phyloP scores from a whole-genome alignment of 306 rosid species.

The Malus orientalis region DNA sequence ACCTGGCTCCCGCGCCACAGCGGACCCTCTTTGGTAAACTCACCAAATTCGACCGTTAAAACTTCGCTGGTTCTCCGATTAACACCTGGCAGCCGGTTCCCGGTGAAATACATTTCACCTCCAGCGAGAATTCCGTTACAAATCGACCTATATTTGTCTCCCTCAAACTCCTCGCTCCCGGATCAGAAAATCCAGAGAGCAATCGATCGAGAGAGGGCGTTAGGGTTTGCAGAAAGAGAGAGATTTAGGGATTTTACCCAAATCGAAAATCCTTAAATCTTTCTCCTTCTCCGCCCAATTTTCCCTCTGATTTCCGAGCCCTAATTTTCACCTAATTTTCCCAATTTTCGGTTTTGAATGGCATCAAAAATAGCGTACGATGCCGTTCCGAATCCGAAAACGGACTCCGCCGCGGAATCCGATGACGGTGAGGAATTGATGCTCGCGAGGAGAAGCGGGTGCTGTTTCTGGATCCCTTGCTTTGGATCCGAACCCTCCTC shows the following conservation, averaged over 20 bases:
- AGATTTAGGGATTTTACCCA: not conserved
- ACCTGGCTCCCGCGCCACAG: no score
- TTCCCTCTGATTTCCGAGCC: not conserved
- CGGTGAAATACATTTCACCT: not conserved
- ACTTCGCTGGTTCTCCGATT: not conserved
- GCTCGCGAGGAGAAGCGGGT: slow-evolving; percentile 22
- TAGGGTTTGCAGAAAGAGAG: not conserved
- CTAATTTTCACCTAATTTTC: not conserved
- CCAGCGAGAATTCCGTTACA: not conserved
- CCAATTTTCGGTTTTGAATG: not conserved
- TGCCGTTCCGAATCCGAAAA: not conserved
- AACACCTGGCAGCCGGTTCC: not conserved
- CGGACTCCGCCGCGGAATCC: not conserved
- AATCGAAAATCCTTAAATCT: not conserved
- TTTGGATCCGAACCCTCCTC: not conserved
- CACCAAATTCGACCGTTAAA: no score
- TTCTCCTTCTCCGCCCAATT: slow-evolving; percentile 7
- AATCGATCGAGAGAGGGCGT: not conserved
- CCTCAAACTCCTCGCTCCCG: not conserved
- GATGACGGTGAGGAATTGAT: slow-evolving; percentile 5
- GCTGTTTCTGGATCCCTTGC: slow-evolving; percentile 43
- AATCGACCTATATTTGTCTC: not conserved
- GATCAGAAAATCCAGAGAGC: not conserved
- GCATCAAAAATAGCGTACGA: not conserved
- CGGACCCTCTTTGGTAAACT: no score